Percentiles rank a stretch among this genome's conserved stretches.
These are phyloP conservation scores for Candida nitratophila DNA, from an alignment of 805 yeast species.

Conservation along the genomic window DNA sequence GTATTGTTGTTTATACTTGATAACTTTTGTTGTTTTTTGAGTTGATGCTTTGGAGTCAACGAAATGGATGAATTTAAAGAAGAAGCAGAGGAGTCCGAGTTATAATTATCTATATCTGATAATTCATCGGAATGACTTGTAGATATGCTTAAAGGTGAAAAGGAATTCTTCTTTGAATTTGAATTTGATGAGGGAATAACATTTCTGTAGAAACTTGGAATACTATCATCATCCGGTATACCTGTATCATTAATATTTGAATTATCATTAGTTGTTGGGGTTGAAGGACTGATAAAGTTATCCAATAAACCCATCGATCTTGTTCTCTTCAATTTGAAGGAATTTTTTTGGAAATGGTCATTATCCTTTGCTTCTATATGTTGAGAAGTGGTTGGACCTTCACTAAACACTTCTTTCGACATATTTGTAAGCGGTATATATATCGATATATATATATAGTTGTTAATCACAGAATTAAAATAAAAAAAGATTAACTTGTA, in stretches of 20 bases:
- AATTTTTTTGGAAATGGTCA: slow-evolving; percentile 59
- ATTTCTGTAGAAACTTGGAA: slow-evolving; percentile 20
- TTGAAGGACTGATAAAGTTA: slow-evolving; percentile 35
- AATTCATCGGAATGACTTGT: slow-evolving; percentile 19
- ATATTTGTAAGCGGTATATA: neutral
- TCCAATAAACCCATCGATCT: slow-evolving; percentile 77
- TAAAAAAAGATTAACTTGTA: no score
- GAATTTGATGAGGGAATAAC: slow-evolving; percentile 13
- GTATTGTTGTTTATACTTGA: slow-evolving; percentile 12
- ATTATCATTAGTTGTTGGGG: neutral
- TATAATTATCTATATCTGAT: slow-evolving; percentile 17
- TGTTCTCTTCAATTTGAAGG: slow-evolving; percentile 74
- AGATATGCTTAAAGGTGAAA: slow-evolving; percentile 19
- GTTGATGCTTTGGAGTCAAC: slow-evolving; percentile 25
- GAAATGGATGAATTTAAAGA: slow-evolving; percentile 14
- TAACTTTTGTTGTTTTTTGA: slow-evolving; percentile 12
- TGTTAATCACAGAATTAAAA: no score
- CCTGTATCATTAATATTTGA: slow-evolving; percentile 5
- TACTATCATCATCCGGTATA: slow-evolving; percentile 7
- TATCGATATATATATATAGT: no score
- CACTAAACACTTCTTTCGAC: slow-evolving; percentile 35
- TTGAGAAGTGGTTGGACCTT: slow-evolving; percentile 58
- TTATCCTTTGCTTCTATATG: slow-evolving; percentile 67
- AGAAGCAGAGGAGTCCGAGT: slow-evolving; percentile 21
- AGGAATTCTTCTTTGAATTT: neutral